Evolutionary conservation across 129 eudicot species (phyloP), one percentile per base, ranked within the genome.

Genomic region (Chrysanthemum seticuspe): DNA sequence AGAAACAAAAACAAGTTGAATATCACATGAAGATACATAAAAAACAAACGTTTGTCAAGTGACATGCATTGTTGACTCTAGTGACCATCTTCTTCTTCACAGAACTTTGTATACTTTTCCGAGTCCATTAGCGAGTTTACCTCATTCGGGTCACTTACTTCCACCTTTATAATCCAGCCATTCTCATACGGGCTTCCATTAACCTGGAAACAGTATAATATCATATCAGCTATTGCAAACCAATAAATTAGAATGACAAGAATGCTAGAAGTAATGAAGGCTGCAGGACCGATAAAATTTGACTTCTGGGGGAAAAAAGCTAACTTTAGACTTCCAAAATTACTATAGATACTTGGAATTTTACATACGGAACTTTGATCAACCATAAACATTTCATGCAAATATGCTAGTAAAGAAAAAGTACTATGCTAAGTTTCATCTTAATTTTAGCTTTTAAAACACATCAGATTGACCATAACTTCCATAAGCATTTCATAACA

Each of bases 151-250:
- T 84, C 81, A 53, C 86, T 76, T 13, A 90, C 19, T 74, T 93
- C 92, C 73, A 89, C 96, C 85, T 92, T 92, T 45, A 92, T 89
- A 56, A 92, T 92, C 98, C 98, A 92, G 13, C 98, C 98, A 7
- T 87, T 83, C 53, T 84, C 96, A 76, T 85, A 92, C 5, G 98
- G 98, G 79, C 96, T 89, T 13, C 83, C 84, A 2, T 91, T 92
- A 48, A 92, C 83, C 96, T 90, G 65, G 29, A 84, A 34, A 56
- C 12, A 23, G 25, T n/a, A 67, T 19, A 57, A 75, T 16, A 34
- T 45, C n/a, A 34, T 6, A 44, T 55, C 59, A 66, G 64, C 23
- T 3, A 59, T 52, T 63, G 52, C 27, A 64, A 65, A 44, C 25
- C 3, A 10, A 16, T 65, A 11, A 62, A 14, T 21, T 59, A 21